Base-by-base conservation (phyloP, 495 filamentous ascomycete species). In the Melanomma pulvis-pyrius region DNA sequence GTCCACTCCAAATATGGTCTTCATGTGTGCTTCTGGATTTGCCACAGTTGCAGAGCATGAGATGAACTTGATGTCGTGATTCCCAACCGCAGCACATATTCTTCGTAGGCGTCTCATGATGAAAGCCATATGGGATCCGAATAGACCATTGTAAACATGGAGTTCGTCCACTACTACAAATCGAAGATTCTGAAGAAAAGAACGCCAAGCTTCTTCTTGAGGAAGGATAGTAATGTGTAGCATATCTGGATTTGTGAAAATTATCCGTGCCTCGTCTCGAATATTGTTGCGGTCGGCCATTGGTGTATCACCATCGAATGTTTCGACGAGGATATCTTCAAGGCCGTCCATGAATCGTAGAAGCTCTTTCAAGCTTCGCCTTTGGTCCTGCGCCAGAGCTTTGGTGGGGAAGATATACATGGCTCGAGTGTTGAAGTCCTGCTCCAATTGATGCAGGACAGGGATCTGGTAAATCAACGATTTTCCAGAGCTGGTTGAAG, bases 321-420 rank as follows among this genome's bases (percentile, higher is more conserved):
- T 97, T 68, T 98, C 96, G 11, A 96, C 91, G 13, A 93, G 76
- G 5, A 87, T 79, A 58, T 88, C 80, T 68, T 91, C 84, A n/a
- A 97, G 74, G 0, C 85, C 86, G 11, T 85, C 81, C 84, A 99
- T 91, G 72, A 87, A 96, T 21, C 82, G 76, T 48, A 98, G 78
- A 61, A 99, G 79, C 49, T 96, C 92, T 71, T 89, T 88, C 75
- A 98, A 81, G 70, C 93, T 96, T 62, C 94, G 83, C 71, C 86
- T 86, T 76, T 99, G 94, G 77, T 98, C 94, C 75, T 99, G 94
- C 2, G 94, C 94, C 15, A 99, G 80, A 12, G 94, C 94, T 78
- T 99, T 99, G 2, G 94, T 99, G 0, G 94, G 94, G 65, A 98
- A 99, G 24, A 99, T 97, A 73, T 97, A 98, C 88, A 99, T 92